Evolutionary conservation across 306 rosid genomes (phyloP).

Genomic region (Ochetophila trinervis): DNA sequence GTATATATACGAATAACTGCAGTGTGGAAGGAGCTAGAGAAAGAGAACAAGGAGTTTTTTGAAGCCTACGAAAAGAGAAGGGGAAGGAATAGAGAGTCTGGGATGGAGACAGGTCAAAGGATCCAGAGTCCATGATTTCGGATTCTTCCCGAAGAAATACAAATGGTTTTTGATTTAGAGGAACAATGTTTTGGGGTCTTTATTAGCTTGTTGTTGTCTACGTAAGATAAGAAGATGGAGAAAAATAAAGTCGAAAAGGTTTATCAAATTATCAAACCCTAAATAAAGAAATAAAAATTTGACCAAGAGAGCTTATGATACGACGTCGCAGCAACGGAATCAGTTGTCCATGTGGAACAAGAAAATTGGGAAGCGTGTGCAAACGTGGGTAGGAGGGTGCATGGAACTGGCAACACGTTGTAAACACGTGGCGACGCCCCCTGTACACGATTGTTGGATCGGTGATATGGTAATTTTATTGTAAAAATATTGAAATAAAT

Average conservation of each 20-base stretch:
- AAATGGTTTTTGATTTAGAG: slow-evolving; percentile 26
- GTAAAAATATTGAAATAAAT: too few species aligned
- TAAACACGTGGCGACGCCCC: slow-evolving; percentile 8
- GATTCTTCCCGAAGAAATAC: slow-evolving; percentile 21
- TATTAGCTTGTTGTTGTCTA: background rate
- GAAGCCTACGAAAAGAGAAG: slow-evolving; percentile 54
- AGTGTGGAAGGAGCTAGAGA: slow-evolving; percentile 96
- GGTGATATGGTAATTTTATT: background rate
- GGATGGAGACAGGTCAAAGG: slow-evolving; percentile 37
- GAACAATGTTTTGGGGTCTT: background rate
- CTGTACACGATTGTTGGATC: background rate
- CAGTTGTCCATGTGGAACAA: background rate
- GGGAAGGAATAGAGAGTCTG: slow-evolving; percentile 20
- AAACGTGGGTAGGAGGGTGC: slow-evolving; percentile 15
- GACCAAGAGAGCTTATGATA: background rate
- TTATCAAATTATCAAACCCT: too few species aligned
- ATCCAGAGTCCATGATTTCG: slow-evolving; percentile 30
- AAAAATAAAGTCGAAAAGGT: background rate
- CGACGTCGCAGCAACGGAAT: background rate
- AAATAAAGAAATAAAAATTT: too few species aligned
- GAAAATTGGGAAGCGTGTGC: slow-evolving; percentile 3
- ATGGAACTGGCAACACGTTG: slow-evolving; percentile 11
- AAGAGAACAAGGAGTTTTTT: slow-evolving; percentile 91
- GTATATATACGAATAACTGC: background rate
- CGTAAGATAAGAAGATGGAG: background rate